Conservation (phyloP, 148 eudicot species). For the Tetragonia tetragonoides region DNA sequence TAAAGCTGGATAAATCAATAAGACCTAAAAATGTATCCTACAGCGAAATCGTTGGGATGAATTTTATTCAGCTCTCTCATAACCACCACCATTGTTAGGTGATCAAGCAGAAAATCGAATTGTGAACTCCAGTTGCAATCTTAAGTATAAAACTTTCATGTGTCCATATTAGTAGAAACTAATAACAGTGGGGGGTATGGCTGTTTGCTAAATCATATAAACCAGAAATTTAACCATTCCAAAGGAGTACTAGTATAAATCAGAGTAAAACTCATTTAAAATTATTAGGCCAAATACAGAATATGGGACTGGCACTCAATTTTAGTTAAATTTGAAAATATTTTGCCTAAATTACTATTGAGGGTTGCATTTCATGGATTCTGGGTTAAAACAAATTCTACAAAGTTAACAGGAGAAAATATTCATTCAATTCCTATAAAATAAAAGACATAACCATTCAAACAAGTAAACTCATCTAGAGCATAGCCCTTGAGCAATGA, state of each 20-base stretch:
- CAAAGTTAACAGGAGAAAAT: neutral
- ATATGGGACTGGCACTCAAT: neutral
- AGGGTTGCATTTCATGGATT: no score
- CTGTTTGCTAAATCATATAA: no score
- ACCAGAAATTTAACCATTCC: neutral
- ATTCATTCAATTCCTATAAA: no score
- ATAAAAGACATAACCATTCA: neutral
- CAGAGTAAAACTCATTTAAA: neutral
- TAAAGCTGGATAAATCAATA: slow-evolving; percentile 9
- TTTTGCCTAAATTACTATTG: no score
- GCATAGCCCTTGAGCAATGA: neutral
- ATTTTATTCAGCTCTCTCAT: neutral
- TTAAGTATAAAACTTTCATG: neutral
- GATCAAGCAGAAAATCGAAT: neutral
- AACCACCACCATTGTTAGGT: neutral
- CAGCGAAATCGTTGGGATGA: neutral
- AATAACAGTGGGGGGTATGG: neutral
- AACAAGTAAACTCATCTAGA: neutral
- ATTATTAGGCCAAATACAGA: neutral
- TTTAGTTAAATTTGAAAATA: neutral
- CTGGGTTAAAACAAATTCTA: no score
- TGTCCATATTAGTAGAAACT: neutral
- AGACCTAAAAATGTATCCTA: neutral
- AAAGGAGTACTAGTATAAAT: neutral
- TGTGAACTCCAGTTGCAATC: neutral